A percentile compares a stretch with the other conserved stretches of the same genome.
phyloP scores from a whole-genome alignment of 441 rosid species.

The Erysimum cheiri region DNA sequence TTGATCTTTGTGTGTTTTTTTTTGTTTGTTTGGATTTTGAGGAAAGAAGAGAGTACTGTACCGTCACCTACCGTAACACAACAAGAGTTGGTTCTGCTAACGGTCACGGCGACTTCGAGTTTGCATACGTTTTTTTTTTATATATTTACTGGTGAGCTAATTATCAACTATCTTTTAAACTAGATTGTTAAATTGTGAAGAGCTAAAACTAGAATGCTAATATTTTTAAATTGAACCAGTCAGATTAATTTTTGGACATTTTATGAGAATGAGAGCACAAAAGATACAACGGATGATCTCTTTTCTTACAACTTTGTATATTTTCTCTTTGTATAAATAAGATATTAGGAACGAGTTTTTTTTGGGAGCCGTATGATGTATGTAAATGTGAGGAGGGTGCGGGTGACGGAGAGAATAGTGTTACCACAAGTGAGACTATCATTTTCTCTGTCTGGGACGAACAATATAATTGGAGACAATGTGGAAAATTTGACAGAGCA shows the following conservation, averaged over 20 bases:
- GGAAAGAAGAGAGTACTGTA: not conserved
- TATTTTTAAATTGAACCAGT: not conserved
- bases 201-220: not conserved
- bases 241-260: not conserved
- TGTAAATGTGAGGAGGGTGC: not conserved
- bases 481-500: constrained; percentile 45
- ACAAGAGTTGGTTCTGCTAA: constrained; percentile 19
- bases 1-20: constrained; percentile 10
- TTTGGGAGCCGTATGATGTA: not conserved
- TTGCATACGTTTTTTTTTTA: not conserved
- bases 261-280: not conserved
- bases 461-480: constrained; percentile 8
- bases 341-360: not conserved
- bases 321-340: not conserved
- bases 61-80: constrained; percentile 19
- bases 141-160: constrained; percentile 25
- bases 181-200: not conserved
- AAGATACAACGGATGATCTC: not conserved
- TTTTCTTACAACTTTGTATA: not conserved
- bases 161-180: not conserved
- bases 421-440: constrained; percentile 20
- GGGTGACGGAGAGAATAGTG: constrained; percentile 23
- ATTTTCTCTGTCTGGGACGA: constrained; percentile 38
- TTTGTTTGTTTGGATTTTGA: not conserved
- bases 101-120: constrained; percentile 32